Evolutionary conservation across 108 stramenopile genomes (phyloP), one percentile per base, ranked within the genome.

Genomic region (Nannochloropsis salina): DNA sequence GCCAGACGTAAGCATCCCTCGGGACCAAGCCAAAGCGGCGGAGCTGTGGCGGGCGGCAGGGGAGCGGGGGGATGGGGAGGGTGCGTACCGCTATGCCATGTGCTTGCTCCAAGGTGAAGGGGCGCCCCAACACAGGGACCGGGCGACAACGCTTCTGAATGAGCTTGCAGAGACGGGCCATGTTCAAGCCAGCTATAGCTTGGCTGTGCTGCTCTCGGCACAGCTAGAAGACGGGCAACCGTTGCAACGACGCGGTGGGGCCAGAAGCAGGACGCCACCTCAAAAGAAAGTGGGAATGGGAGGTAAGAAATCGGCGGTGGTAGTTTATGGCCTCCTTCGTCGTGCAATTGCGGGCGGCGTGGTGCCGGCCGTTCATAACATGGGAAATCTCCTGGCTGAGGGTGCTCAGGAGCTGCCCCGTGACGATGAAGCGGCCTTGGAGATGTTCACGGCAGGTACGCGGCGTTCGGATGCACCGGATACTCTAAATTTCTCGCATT

Each of bases 41-140:
- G 61, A 15, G 61, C 61, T 74, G 20, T 74, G 61, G 61, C 61
- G 61, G 61, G 61, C 61, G 4, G 61, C 61, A n/a, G 61, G 61
- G n/a, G 15, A n/a, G 61, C 15, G 61, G n/a, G 61, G 61, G 61
- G 61, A 74, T n/a, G 61, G n/a, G 61, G 61, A 74, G 61, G 61
- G 61, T 4, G n/a, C 61, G 8, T 74, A 74, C n/a, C 15, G n/a
- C 61, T 74, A 74, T 74, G 61, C 61, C 61, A 74, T n/a, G 20
- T 74, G 61, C 61, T 74, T 74, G 61, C 61, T 74, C 61, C n/a
- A n/a, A n/a, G 61, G 61, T 15, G n/a, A n/a, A n/a, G 61, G 61
- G 61, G n/a, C 61, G 2, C 20, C 6, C 4, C 2, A 74, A 8
- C 15, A 74, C n/a, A 1, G 61, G n/a, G 15, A 4, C 4, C 61